Evolutionary conservation across 139 green algal species (phyloP).

Genomic region (Chlorella ohadii): DNA sequence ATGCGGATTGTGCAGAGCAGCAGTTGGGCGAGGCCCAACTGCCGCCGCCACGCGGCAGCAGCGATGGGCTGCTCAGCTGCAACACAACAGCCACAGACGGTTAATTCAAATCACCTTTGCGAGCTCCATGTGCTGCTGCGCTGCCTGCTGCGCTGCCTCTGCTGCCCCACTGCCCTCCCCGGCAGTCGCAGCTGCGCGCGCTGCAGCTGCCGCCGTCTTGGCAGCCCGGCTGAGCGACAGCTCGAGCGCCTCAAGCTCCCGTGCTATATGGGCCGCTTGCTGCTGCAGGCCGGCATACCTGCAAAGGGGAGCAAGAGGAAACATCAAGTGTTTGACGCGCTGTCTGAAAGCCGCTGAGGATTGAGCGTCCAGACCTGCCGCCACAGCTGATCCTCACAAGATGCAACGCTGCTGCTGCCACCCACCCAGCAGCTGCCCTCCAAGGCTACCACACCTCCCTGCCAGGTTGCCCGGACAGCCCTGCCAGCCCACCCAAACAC

Average conservation of each 20-base stretch:
- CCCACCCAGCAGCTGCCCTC: no score
- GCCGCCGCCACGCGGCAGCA: neutral
- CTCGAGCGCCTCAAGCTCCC: constrained; percentile 36
- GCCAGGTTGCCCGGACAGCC: no score
- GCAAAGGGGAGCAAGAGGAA: neutral
- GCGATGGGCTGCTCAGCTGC: neutral
- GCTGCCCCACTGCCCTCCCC: neutral
- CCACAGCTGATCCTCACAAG: no score
- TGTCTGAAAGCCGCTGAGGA: no score
- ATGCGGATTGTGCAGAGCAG: neutral
- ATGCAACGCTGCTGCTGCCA: no score
- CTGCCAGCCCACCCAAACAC: neutral
- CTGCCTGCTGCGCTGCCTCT: neutral
- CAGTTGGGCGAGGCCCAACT: no score
- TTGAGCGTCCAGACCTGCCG: no score
- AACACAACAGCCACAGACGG: no score
- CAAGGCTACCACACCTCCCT: no score
- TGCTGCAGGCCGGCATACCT: constrained; percentile 25
- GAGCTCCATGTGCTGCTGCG: constrained; percentile 23
- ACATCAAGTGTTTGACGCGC: no score
- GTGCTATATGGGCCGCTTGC: neutral
- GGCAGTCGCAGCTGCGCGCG: neutral
- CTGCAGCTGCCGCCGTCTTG: neutral
- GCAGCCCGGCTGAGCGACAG: neutral
- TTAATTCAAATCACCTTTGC: constrained; percentile 39